These are phyloP conservation scores for Chlorella sp. DNA, from an alignment of 139 green algal species.

Conservation along the genomic window DNA sequence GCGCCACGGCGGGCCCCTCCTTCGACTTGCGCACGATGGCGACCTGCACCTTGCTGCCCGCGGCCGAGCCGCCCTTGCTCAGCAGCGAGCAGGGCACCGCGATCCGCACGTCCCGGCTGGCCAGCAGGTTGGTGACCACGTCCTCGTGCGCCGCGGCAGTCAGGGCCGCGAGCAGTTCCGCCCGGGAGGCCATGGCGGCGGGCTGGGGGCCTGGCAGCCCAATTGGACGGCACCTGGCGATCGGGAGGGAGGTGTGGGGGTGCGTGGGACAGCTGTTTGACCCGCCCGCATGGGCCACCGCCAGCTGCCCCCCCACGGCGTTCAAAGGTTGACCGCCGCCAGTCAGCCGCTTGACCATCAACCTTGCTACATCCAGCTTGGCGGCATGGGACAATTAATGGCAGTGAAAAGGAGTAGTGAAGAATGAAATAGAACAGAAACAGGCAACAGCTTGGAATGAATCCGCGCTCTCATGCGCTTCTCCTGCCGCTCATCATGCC, in stretches of 20 bases:
- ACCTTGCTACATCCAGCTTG: too few species aligned
- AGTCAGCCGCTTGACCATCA: too few species aligned
- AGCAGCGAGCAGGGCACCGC: conserved; percentile 29
- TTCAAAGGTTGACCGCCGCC: too few species aligned
- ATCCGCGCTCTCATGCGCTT: too few species aligned
- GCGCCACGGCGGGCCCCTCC: background rate
- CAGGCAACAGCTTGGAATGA: too few species aligned
- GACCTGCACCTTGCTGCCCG: conserved; percentile 1
- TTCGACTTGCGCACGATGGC: background rate
- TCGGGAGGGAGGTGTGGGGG: background rate
- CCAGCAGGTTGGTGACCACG: background rate
- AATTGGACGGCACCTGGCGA: background rate
- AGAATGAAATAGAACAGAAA: too few species aligned
- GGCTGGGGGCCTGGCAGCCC: background rate
- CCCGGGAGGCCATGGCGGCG: too few species aligned
- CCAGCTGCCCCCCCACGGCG: too few species aligned
- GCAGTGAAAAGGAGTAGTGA: too few species aligned
- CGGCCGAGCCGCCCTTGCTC: background rate
- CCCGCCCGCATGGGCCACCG: too few species aligned
- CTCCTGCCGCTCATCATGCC: too few species aligned
- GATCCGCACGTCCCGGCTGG: conserved; percentile 3
- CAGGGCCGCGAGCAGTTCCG: background rate
- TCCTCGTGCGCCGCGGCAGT: background rate
- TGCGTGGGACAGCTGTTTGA: background rate
- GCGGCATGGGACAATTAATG: too few species aligned